Evolutionary conservation across 306 rosid genomes (phyloP).

Genomic region (Sicyos edulis): DNA sequence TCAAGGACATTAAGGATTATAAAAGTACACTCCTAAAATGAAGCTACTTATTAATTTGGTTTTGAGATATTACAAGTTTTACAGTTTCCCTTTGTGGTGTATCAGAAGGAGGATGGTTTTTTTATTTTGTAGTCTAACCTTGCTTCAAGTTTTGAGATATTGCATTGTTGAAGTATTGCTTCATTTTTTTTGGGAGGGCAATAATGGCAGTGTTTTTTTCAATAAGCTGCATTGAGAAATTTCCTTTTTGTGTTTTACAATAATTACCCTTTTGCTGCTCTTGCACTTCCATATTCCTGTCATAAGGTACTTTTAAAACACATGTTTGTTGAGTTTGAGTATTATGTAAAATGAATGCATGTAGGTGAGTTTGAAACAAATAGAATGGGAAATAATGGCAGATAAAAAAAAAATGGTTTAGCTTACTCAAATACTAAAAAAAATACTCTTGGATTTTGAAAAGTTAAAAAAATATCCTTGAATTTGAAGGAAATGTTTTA

Average conservation of each 20-base stretch:
- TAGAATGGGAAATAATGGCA: not conserved
- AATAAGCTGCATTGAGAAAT: constrained; percentile 2
- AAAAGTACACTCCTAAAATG: constrained; percentile 3
- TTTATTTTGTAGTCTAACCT: not conserved
- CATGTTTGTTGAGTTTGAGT: not conserved
- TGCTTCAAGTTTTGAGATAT: not conserved
- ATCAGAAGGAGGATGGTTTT: not conserved
- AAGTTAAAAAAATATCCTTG: too few relatives aligned
- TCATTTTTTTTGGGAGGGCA: not conserved
- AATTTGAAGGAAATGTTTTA: too few relatives aligned
- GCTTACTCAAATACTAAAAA: too few relatives aligned
- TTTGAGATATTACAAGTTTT: not conserved
- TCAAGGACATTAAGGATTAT: not conserved
- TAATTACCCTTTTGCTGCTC: not conserved
- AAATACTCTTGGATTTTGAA: too few relatives aligned
- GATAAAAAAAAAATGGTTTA: not conserved
- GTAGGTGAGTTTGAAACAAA: not conserved
- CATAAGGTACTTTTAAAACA: not conserved
- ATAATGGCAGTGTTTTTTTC: constrained; percentile 14
- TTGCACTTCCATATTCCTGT: not conserved
- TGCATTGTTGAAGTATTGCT: constrained; percentile 1
- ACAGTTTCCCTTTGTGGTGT: not conserved
- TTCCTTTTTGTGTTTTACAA: not conserved
- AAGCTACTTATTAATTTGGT: not conserved
- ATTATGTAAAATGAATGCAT: not conserved